Evolutionary conservation across 176 grass and related monocot genomes (phyloP).

Genomic region (Neostapfia colusana): DNA sequence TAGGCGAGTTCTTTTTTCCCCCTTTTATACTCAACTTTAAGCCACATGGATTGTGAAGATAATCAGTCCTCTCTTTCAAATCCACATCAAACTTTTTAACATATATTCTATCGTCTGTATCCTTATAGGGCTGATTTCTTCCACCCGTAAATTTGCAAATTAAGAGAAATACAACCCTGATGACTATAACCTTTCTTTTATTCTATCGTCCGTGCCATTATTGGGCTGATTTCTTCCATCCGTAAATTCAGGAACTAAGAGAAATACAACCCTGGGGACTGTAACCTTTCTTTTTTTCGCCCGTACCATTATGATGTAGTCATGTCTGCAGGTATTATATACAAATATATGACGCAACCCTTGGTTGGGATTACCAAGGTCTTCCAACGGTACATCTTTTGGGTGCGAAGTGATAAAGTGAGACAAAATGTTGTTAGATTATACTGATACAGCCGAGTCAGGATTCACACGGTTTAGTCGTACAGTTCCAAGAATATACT

Average conservation of each 20-base stretch:
- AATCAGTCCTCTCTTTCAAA: too few relatives aligned
- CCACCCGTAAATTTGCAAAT: too few relatives aligned
- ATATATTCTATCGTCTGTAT: too few relatives aligned
- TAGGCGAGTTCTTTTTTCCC: too few relatives aligned
- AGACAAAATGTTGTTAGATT: conserved; percentile 1
- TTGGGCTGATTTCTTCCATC: neutral
- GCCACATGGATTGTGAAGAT: too few relatives aligned
- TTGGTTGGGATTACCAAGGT: neutral
- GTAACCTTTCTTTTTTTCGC: conserved; percentile 3
- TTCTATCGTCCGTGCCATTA: too few relatives aligned
- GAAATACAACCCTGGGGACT: neutral
- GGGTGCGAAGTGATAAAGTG: neutral
- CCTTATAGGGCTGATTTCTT: too few relatives aligned
- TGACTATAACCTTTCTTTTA: too few relatives aligned
- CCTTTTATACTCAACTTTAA: too few relatives aligned
- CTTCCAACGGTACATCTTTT: conserved; percentile 3
- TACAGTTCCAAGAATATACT: conserved; percentile 93
- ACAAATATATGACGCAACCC: conserved; percentile 12
- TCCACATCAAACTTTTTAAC: too few relatives aligned
- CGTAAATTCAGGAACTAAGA: neutral
- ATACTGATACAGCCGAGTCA: conserved; percentile 55
- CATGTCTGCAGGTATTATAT: neutral
- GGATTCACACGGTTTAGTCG: conserved; percentile 67
- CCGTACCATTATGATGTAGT: neutral
- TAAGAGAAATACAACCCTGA: too few relatives aligned